phyloP scores from a whole-genome alignment of 1,284 basidiomycete genomes.

The Microbotryum lychnidis-dioicae region DNA sequence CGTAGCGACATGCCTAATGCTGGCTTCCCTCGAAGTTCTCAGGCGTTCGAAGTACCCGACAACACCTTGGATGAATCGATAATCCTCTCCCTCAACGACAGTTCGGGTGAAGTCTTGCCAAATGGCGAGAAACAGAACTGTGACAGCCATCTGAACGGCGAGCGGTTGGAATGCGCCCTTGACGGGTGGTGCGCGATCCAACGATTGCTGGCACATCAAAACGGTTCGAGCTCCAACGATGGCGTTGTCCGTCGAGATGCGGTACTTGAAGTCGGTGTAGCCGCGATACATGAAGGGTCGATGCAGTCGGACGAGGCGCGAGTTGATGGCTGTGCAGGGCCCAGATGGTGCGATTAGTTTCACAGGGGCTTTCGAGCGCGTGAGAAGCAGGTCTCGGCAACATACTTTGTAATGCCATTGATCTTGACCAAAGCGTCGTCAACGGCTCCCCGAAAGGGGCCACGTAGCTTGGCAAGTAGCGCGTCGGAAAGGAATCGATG shows the following conservation, averaged over 20 bases:
- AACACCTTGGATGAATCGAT: constrained; percentile 19
- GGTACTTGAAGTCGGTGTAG: constrained; percentile 21
- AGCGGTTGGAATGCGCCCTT: constrained; percentile 23
- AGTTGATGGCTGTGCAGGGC: constrained; percentile 11
- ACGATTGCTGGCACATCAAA: constrained; percentile 18
- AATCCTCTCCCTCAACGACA: constrained; percentile 11
- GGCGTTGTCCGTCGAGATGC: constrained; percentile 18
- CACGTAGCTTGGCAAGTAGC: constrained; percentile 12
- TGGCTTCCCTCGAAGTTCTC: constrained; percentile 2
- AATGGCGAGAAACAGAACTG: constrained; percentile 23
- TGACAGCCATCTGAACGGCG: constrained; percentile 11
- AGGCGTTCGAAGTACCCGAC: constrained; percentile 21
- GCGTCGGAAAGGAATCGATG: constrained; percentile 6
- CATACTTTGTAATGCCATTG: constrained; percentile 11
- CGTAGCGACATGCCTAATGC: constrained; percentile 21
- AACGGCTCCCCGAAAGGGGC: constrained; percentile 18
- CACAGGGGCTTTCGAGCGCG: background rate
- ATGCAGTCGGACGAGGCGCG: constrained; percentile 26
- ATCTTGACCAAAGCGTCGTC: constrained; percentile 11
- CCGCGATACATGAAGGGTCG: constrained; percentile 28
- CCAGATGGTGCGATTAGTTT: background rate
- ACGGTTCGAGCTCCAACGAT: constrained; percentile 15
- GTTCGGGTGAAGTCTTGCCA: constrained; percentile 21
- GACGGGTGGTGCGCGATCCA: constrained; percentile 21
- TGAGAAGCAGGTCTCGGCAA: background rate